phyloP scores from a whole-genome alignment of 2,329 filamentous ascomycete genomes.

The Alternaria longipes region DNA sequence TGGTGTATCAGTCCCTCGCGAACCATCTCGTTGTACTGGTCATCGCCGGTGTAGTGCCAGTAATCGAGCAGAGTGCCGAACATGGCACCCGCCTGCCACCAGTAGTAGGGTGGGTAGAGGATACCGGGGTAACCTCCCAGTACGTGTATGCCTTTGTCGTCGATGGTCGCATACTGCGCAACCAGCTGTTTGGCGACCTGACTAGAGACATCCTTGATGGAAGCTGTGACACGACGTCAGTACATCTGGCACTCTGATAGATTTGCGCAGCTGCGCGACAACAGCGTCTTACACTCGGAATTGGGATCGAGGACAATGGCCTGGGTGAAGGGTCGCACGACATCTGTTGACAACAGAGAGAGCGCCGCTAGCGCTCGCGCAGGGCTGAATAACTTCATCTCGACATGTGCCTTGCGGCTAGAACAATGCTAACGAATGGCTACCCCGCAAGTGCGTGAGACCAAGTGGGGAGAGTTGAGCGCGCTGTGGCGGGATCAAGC shows the following conservation, averaged over 20 bases:
- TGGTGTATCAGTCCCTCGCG: constrained; percentile 57
- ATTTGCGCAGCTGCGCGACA: background rate
- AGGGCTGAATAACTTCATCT: constrained; percentile 41
- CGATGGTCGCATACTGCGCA: constrained; percentile 61
- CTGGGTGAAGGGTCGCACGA: constrained; percentile 28
- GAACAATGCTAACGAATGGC: constrained; percentile 9
- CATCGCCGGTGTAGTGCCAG: constrained; percentile 83
- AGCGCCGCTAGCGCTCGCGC: constrained; percentile 39
- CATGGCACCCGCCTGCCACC: constrained; percentile 80
- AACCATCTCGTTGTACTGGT: constrained; percentile 73
- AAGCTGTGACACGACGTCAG: constrained; percentile 42
- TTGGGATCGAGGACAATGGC: constrained; percentile 40
- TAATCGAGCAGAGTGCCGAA: constrained; percentile 78
- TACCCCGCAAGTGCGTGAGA: constrained; percentile 9
- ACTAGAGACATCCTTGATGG: constrained; percentile 58
- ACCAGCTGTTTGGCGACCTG: constrained; percentile 60
- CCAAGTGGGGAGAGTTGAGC: constrained; percentile 5
- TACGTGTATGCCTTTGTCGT: constrained; percentile 54
- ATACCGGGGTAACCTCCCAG: constrained; percentile 55
- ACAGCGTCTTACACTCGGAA: constrained; percentile 25
- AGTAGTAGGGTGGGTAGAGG: constrained; percentile 63
- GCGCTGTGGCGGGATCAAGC: constrained; percentile 5
- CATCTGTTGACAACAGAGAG: constrained; percentile 32
- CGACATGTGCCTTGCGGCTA: constrained; percentile 27
- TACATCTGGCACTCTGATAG: background rate